phyloP scores from a whole-genome alignment of 495 filamentous ascomycete species.

The Aspergillus haitiensis region DNA sequence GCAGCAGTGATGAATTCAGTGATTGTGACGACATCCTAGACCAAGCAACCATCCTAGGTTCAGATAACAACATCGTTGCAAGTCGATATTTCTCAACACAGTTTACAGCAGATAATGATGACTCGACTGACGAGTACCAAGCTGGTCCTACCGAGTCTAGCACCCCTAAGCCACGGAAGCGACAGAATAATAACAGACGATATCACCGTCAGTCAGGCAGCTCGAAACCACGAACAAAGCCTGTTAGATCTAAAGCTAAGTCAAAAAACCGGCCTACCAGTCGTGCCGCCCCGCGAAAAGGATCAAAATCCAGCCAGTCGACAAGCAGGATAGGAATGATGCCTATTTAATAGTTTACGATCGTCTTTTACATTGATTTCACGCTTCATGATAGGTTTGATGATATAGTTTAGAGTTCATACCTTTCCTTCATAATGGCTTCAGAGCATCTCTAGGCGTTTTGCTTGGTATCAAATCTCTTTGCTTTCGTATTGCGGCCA shows the following conservation, averaged over 20 bases:
- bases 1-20: constrained; percentile 45
- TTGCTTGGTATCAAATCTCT: constrained; percentile 3
- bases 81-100: constrained; percentile 51
- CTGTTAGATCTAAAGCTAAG: constrained; percentile 29
- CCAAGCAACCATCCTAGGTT: constrained; percentile 39
- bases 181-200: constrained; percentile 29
- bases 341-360: constrained; percentile 38
- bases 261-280: constrained; percentile 28
- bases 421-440: constrained; percentile 21
- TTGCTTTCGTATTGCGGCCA: background rate
- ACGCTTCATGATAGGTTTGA: constrained; percentile 25
- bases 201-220: constrained; percentile 33
- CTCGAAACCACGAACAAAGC: constrained; percentile 31
- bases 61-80: constrained; percentile 35
- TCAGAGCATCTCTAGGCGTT: constrained; percentile 25
- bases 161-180: constrained; percentile 32
- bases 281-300: constrained; percentile 33
- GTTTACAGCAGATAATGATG: constrained; percentile 22
- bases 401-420: constrained; percentile 23
- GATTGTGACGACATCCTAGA: constrained; percentile 46
- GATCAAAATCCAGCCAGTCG: constrained; percentile 32
- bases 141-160: constrained; percentile 23
- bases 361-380: constrained; percentile 12
- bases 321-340: constrained; percentile 48
- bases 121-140: constrained; percentile 30